Percentiles rank a stretch among this genome's conserved stretches.
Evolutionary conservation across 306 rosid species (phyloP).

Genomic region (Cicer pinnatifidum): DNA sequence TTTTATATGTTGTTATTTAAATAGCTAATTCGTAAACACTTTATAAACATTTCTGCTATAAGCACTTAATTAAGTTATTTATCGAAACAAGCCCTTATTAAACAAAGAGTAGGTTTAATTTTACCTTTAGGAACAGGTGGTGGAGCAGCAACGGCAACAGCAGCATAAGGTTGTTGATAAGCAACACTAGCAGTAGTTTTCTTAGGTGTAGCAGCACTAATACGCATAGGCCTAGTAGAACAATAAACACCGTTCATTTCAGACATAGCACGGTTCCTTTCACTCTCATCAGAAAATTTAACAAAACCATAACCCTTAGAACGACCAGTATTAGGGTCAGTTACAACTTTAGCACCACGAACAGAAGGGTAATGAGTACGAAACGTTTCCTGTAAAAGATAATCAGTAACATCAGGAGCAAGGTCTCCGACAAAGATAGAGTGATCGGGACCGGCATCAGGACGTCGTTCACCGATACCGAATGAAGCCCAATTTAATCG

Average conservation of each 20-base stretch:
- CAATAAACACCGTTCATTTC: constrained; percentile 97
- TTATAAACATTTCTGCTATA: background rate
- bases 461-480: constrained; percentile 86
- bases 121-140: constrained; percentile 59
- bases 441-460: constrained; percentile 86
- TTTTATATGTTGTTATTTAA: background rate
- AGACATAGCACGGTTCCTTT: constrained; percentile 83
- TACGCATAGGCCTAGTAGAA: constrained; percentile 89
- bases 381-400: constrained; percentile 80
- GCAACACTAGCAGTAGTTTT: constrained; percentile 52
- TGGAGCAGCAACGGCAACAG: constrained; percentile 35
- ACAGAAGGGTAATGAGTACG: constrained; percentile 70
- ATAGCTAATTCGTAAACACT: background rate
- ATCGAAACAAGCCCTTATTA: background rate
- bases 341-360: constrained; percentile 92
- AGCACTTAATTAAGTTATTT: background rate
- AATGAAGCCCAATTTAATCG: constrained; percentile 92
- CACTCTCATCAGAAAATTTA: constrained; percentile 80
- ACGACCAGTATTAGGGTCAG: constrained; percentile 80
- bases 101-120: background rate
- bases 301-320: constrained; percentile 93
- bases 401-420: constrained; percentile 94
- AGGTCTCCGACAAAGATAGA: constrained; percentile 89
- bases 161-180: constrained; percentile 62
- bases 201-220: constrained; percentile 90